Conservation (phyloP, 1,284 basidiomycete species). For the Fomes fomentarius region DNA sequence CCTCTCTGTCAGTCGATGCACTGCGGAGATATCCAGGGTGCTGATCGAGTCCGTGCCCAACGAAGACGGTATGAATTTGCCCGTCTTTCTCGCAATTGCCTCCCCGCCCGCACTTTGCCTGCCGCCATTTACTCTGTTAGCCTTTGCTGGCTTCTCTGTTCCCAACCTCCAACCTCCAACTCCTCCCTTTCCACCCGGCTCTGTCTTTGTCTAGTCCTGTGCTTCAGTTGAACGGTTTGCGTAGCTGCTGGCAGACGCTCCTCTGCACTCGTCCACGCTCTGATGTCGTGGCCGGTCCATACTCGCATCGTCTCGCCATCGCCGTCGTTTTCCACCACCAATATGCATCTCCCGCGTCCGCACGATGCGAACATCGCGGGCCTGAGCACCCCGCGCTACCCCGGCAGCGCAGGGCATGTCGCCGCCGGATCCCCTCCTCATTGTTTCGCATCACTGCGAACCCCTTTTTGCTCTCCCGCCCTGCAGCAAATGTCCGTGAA, state of each 20-base stretch:
- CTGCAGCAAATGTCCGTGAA: not conserved
- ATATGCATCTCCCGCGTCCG: not conserved
- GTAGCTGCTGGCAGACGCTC: not conserved
- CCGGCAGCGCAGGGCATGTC: too few relatives aligned
- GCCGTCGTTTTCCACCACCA: not conserved
- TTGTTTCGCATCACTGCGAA: not conserved
- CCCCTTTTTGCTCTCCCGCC: not conserved
- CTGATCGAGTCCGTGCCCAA: slow-evolving; percentile 13
- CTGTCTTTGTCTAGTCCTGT: not conserved
- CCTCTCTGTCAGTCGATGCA: not conserved
- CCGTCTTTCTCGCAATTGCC: slow-evolving; percentile 2
- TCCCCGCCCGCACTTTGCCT: not conserved
- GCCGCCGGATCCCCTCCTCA: not conserved
- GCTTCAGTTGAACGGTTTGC: not conserved
- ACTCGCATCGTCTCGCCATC: not conserved
- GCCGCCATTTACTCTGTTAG: not conserved
- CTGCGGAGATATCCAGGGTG: slow-evolving; percentile 12
- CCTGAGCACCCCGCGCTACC: not conserved
- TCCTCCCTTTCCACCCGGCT: not conserved
- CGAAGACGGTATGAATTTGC: slow-evolving; percentile 1
- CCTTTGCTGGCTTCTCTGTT: not conserved
- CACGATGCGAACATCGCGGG: not conserved
- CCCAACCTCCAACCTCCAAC: not conserved
- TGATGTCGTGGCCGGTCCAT: not conserved
- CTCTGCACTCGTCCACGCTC: not conserved